Evolutionary conservation across 345 rosid genomes (phyloP), one percentile per base, ranked within the genome.

Genomic region (Barbarea vulgaris): DNA sequence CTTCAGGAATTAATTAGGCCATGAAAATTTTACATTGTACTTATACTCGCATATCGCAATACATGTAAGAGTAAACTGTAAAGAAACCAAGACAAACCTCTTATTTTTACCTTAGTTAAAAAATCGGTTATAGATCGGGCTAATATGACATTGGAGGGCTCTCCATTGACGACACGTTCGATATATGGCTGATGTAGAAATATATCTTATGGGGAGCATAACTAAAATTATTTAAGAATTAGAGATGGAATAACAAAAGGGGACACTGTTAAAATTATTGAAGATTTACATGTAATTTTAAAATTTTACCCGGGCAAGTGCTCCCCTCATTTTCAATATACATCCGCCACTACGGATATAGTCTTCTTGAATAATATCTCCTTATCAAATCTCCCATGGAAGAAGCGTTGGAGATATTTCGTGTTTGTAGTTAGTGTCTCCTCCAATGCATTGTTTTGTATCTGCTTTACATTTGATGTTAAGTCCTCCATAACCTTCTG

Each of bases 141-240:
- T 12, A 88, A 87, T 73, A 91, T 84, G 67, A 91, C 75, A 25
- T 78, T 47, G 0, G 95, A 86, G 9, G 82, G 76, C 67, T 83
- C 88, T 50, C 97, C 95, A 57, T 82, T 80, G 37, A 85, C 87
- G 18, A 91, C 81, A 83, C 93, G 80, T 62, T 89, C 87, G 28
- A 89, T 85, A 36, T 64, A 84, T 44, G 84, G 71, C 72, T n/a
- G n/a, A n/a, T n/a, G n/a, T n/a, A n/a, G n/a, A n/a, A n/a, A n/a
- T n/a, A n/a, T n/a, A n/a, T n/a, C n/a, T n/a, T n/a, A n/a, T n/a
- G n/a, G n/a, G n/a, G n/a, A n/a, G n/a, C n/a, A n/a, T n/a, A n/a
- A n/a, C n/a, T n/a, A n/a, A n/a, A n/a, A n/a, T n/a, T n/a, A n/a
- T n/a, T n/a, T n/a, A n/a, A n/a, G n/a, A n/a, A n/a, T n/a, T n/a